Conservation (phyloP, 768 basidiomycete genomes). For the Trichaptum fuscoviolaceum region DNA sequence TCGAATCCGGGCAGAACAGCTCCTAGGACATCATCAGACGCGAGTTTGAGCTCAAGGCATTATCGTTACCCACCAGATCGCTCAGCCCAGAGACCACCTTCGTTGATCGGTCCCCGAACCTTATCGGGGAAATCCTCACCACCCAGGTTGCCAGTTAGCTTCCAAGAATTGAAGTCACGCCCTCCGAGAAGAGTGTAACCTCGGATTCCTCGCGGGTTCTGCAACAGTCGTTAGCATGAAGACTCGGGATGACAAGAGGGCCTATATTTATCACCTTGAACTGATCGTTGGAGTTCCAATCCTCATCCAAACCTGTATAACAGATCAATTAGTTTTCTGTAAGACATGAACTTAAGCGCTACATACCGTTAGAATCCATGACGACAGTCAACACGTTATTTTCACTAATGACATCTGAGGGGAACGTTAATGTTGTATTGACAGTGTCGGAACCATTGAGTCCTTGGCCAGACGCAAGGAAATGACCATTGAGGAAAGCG, state of each 20-base stretch:
- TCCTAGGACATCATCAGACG: constrained; percentile 8
- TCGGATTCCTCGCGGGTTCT: constrained; percentile 24
- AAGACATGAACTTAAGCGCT: background rate
- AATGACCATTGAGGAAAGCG: constrained; percentile 19
- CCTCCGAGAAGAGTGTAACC: constrained; percentile 23
- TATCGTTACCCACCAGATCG: constrained; percentile 14
- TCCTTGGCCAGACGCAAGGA: constrained; percentile 18
- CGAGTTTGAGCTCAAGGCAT: background rate
- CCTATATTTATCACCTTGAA: constrained; percentile 14
- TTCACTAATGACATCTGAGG: constrained; percentile 13
- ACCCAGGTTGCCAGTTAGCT: constrained; percentile 21
- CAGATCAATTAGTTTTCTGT: background rate
- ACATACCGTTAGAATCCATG: constrained; percentile 17
- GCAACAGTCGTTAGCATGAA: background rate
- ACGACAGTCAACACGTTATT: constrained; percentile 18
- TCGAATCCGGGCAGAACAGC: constrained; percentile 25
- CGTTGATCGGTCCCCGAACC: constrained; percentile 24
- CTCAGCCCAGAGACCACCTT: constrained; percentile 26
- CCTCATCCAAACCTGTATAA: constrained; percentile 17
- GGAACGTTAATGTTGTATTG: constrained; percentile 16
- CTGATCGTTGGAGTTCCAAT: constrained; percentile 17
- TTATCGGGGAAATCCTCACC: constrained; percentile 26
- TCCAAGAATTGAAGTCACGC: constrained; percentile 22
- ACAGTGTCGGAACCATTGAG: constrained; percentile 14
- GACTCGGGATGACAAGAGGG: background rate